These are phyloP conservation scores for Fusarium hostae DNA, from an alignment of 2,329 filamentous ascomycete genomes.

Conservation along the genomic window DNA sequence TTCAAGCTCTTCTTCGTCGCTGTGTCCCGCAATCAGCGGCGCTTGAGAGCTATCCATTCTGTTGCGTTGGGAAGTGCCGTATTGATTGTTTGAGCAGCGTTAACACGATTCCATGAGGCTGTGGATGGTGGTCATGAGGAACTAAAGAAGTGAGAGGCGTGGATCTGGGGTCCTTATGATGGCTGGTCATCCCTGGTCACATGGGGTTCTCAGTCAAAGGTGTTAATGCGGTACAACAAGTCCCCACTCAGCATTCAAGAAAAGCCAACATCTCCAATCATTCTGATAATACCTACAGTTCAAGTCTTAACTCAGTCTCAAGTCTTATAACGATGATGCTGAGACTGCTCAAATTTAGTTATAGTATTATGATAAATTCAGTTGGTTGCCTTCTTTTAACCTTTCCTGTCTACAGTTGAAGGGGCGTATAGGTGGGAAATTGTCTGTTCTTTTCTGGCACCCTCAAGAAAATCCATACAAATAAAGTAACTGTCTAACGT, in stretches of 20 bases:
- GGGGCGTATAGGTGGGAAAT: no score
- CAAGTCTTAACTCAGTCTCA: fast-evolving
- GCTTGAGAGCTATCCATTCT: conserved; percentile 53
- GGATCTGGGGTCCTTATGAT: conserved; percentile 28
- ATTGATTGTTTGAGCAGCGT: neutral
- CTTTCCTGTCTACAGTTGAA: neutral
- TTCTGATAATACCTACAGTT: no score
- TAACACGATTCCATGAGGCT: conserved; percentile 27
- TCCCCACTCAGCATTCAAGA: fast-evolving
- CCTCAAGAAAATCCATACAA: neutral
- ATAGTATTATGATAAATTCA: no score
- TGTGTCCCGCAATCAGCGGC: conserved; percentile 51
- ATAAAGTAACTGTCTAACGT: conserved; percentile 29
- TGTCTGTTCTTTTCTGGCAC: neutral
- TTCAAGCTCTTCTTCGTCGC: conserved; percentile 49
- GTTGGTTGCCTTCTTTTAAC: fast-evolving
- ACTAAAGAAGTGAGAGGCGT: conserved; percentile 1
- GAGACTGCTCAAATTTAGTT: neutral
- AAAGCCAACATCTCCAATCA: neutral
- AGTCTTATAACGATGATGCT: fast-evolving
- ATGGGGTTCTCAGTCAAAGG: conserved; percentile 16
- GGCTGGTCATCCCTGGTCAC: conserved; percentile 43
- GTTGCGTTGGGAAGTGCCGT: neutral
- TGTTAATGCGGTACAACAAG: conserved; percentile 4
- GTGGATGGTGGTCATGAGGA: conserved; percentile 26